Conservation (phyloP, 148 eudicot species). For the Vaccinium macrocarpon region DNA sequence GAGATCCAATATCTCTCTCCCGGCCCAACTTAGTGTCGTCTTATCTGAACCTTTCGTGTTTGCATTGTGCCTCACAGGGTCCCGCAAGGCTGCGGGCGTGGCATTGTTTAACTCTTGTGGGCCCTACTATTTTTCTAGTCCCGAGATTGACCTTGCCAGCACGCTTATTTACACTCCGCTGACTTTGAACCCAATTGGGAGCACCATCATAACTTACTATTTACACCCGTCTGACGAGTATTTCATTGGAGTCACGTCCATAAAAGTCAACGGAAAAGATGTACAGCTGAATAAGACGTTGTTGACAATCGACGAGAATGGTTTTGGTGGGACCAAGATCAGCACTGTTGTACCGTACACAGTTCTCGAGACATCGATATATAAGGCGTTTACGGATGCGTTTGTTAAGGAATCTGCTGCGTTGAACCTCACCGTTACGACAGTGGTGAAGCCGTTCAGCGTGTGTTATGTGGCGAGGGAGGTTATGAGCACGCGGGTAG, state of each 20-base stretch:
- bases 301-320: constrained; percentile 18
- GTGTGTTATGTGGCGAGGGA: constrained; percentile 29
- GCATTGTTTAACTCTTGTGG: constrained; percentile 30
- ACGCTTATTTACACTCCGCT: constrained; percentile 39
- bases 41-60: constrained; percentile 25
- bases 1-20: constrained; percentile 28
- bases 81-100: constrained; percentile 27
- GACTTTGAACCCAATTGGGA: constrained; percentile 20
- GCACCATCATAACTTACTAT: constrained; percentile 14
- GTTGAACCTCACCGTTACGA: constrained; percentile 30
- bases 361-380: constrained; percentile 18
- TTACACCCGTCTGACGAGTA: constrained; percentile 29
- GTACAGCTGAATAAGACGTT: constrained; percentile 17
- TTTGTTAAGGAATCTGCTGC: constrained; percentile 33
- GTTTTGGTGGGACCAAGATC: constrained; percentile 39
- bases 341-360: constrained; percentile 34
- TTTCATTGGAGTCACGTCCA: constrained; percentile 24
- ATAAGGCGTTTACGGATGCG: constrained; percentile 17
- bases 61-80: constrained; percentile 42
- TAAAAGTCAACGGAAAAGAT: constrained; percentile 36
- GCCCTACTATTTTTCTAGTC: constrained; percentile 31
- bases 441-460: constrained; percentile 29
- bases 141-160: constrained; percentile 37
- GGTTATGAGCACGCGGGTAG: constrained; percentile 16
- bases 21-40: constrained; percentile 29